Base-by-base conservation (phyloP, 116 monocot genomes). In the Zostera marina region DNA sequence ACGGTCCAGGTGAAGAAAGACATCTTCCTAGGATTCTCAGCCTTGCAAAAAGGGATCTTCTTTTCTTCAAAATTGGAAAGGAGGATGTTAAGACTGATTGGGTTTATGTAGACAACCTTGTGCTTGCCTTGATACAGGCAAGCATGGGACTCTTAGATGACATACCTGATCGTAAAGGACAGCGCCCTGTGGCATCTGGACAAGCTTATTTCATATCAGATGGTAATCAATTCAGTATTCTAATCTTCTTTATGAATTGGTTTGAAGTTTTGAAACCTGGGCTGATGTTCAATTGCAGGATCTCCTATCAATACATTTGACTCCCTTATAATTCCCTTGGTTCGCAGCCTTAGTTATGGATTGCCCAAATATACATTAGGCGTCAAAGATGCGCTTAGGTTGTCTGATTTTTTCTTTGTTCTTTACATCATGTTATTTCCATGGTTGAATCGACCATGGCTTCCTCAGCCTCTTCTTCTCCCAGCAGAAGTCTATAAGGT, bases 401-500 rank as follows among this genome's bases (percentile, higher is more conserved):
- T 96, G 52, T 63, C 96, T 20, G 58, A 63, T 14, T 44, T 85
- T 19, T 71, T 80, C 52, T 70, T 25, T 65, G 46, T 82, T 59
- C 21, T 89, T 42, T 89, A 81, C 47, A 72, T 75, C 32, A 22
- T 96, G 32, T 26, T 96, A 11, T 77, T 75, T 71, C 96, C 96
- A 65, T 89, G 77, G 82, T 73, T 96, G 42, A 67, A 78, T 52
- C 53, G 66, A 8, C 51, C 65, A 69, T 96, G 89, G 80, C 72
- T 96, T 62, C 89, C 89, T 48, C 76, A 76, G 42, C 96, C 96
- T 65, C 72, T 85, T 55, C 41, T 96, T 47, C 96, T 96, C 72
- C 96, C 96, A 38, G 85, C 89, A 53, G 89, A 96, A 80, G 89
- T 96, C 13, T 82, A 85, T 56, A 96, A 96, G 96, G 96, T 89